phyloP scores from a whole-genome alignment of 192 early-diverging fungal species.

The Ambispora gerdemannii region DNA sequence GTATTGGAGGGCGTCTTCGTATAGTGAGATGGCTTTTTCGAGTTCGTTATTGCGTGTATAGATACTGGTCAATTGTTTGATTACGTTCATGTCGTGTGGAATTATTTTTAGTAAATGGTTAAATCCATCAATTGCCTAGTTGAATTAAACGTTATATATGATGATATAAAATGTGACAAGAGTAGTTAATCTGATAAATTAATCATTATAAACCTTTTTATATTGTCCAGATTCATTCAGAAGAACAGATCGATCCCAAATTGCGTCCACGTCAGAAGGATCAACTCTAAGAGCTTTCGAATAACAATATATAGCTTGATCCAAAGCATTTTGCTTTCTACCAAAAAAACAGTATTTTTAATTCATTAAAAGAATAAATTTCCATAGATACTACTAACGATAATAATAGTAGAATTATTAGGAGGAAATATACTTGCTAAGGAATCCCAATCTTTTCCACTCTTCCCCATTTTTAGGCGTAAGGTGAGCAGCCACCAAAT shows the following conservation, averaged over 20 bases:
- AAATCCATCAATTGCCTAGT: slow-evolving; percentile 59
- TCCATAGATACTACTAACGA: no score
- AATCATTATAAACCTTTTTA: slow-evolving; percentile 42
- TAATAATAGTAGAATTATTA: no score
- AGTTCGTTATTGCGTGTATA: slow-evolving; percentile 54
- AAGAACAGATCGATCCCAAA: slow-evolving; percentile 66
- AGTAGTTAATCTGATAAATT: slow-evolving; percentile 34
- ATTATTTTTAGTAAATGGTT: slow-evolving; percentile 50
- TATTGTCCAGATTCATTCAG: slow-evolving; percentile 52
- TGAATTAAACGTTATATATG: slow-evolving; percentile 34
- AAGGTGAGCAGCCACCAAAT: slow-evolving; percentile 90
- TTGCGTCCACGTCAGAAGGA: slow-evolving; percentile 61
- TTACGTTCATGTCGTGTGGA: slow-evolving; percentile 66
- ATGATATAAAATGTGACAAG: slow-evolving; percentile 26
- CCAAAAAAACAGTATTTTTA: not conserved
- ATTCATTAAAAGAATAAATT: no score
- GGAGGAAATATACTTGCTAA: slow-evolving; percentile 55
- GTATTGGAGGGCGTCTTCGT: slow-evolving; percentile 53
- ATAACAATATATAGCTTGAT: slow-evolving; percentile 86
- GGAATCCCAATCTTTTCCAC: slow-evolving; percentile 81
- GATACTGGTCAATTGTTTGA: slow-evolving; percentile 60
- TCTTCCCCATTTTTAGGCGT: slow-evolving; percentile 62
- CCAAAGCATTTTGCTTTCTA: slow-evolving; percentile 58
- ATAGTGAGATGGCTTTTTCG: slow-evolving; percentile 56
- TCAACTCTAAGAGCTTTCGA: slow-evolving; percentile 63